phyloP scores from a whole-genome alignment of 2,329 filamentous ascomycete species.

The Exophiala calicioides region DNA sequence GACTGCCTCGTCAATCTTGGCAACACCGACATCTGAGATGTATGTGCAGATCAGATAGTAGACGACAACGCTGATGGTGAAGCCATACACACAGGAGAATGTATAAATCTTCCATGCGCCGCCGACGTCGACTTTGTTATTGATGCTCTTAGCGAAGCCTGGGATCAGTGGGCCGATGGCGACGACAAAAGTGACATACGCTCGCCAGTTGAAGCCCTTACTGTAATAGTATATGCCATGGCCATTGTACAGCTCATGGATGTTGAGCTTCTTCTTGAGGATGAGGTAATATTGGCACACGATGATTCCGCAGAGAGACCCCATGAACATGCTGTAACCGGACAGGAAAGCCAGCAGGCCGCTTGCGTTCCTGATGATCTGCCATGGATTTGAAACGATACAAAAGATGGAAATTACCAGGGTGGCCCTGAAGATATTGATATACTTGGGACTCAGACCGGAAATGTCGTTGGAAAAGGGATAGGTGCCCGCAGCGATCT shows the following conservation, averaged over 20 bases:
- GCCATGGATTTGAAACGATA: conserved; percentile 40
- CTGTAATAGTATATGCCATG: conserved; percentile 44
- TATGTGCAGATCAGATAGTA: conserved; percentile 45
- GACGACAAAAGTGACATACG: conserved; percentile 37
- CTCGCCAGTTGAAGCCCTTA: conserved; percentile 41
- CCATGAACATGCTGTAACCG: conserved; percentile 66
- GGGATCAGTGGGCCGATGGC: conserved; percentile 37
- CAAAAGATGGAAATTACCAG: conserved; percentile 46
- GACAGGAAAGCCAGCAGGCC: conserved; percentile 62
- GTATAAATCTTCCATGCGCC: conserved; percentile 45
- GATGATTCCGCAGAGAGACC: conserved; percentile 49
- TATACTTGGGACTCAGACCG: conserved; percentile 73
- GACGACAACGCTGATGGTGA: conserved; percentile 37
- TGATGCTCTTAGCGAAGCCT: conserved; percentile 41
- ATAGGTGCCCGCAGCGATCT: conserved; percentile 44
- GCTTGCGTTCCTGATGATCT: conserved; percentile 33
- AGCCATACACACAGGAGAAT: conserved; percentile 47
- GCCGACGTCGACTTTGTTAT: conserved; percentile 39
- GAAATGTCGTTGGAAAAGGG: conserved; percentile 82
- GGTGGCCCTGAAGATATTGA: conserved; percentile 80
- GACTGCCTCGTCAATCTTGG: conserved; percentile 40
- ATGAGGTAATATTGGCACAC: conserved; percentile 47
- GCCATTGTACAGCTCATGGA: conserved; percentile 44
- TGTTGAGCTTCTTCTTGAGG: conserved; percentile 42
- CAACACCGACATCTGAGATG: conserved; percentile 38